Percentiles rank a stretch among this genome's conserved stretches.
These are phyloP conservation scores for Pestalotiopsis sp. DNA, from an alignment of 2,329 filamentous ascomycete genomes.

Conservation along the genomic window DNA sequence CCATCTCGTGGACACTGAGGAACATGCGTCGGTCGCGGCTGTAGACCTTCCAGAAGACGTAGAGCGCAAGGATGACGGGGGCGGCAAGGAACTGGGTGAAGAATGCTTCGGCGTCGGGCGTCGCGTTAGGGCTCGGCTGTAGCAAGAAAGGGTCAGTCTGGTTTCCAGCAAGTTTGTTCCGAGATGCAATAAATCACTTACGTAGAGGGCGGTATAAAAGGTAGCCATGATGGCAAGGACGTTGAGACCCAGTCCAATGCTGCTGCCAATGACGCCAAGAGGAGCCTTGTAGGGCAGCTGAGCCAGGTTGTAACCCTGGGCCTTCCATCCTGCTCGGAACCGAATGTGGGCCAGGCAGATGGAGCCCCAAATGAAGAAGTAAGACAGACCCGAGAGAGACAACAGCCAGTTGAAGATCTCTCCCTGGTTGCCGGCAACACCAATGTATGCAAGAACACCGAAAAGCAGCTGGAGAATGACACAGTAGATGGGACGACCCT, in stretches of 20 bases:
- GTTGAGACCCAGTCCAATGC: conserved; percentile 67
- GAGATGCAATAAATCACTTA: conserved; percentile 26
- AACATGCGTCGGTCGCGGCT: conserved; percentile 54
- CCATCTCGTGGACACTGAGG: conserved; percentile 58
- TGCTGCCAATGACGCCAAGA: conserved; percentile 66
- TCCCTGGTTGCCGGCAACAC: conserved; percentile 39
- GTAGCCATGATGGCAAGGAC: conserved; percentile 68
- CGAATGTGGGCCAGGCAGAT: conserved; percentile 66
- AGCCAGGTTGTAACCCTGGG: conserved; percentile 53
- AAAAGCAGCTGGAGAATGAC: conserved; percentile 54
- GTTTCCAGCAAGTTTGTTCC: not conserved
- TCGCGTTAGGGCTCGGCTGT: conserved; percentile 33
- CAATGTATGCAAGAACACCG: conserved; percentile 60
- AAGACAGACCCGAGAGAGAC: conserved; percentile 70
- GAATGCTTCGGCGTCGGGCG: conserved; percentile 47
- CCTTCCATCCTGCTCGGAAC: conserved; percentile 62
- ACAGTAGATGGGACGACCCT: conserved; percentile 59
- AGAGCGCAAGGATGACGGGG: conserved; percentile 57
- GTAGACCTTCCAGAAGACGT: conserved; percentile 66
- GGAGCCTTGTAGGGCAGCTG: conserved; percentile 48
- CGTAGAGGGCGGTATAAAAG: conserved; percentile 67
- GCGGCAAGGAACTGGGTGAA: conserved; percentile 60
- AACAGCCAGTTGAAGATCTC: conserved; percentile 65
- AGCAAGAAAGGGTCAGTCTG: not conserved
- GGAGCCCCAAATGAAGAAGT: conserved; percentile 75